phyloP scores from a whole-genome alignment of 352 stramenopile genomes.

The Pythium phragmiticola region DNA sequence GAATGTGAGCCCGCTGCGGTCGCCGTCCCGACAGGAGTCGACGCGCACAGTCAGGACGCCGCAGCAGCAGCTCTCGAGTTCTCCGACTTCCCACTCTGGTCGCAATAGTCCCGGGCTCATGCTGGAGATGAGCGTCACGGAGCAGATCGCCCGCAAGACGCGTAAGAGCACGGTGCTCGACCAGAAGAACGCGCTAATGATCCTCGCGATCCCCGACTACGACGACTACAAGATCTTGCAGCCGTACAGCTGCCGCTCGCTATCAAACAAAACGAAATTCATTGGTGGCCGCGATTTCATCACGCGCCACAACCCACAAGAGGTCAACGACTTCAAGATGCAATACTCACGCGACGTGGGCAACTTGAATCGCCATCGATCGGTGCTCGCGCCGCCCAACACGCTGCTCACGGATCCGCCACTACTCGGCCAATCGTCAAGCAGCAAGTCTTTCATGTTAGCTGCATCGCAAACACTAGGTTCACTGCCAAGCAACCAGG shows the following conservation, averaged over 20 bases:
- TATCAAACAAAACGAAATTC: constrained; percentile 63
- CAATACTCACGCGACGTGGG: constrained; percentile 69
- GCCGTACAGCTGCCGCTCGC: constrained; percentile 68
- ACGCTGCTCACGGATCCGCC: constrained; percentile 26
- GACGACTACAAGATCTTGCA: constrained; percentile 77
- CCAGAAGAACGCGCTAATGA: constrained; percentile 64
- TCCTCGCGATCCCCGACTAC: constrained; percentile 75
- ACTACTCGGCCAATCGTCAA: background rate
- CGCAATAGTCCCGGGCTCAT: constrained; percentile 27
- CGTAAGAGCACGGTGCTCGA: constrained; percentile 70
- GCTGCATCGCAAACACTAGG: constrained; percentile 23
- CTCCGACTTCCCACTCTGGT: constrained; percentile 25
- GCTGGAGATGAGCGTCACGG: constrained; percentile 59
- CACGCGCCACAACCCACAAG: constrained; percentile 69
- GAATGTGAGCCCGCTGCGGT: constrained; percentile 26
- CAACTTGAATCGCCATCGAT: constrained; percentile 63
- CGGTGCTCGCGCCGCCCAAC: constrained; percentile 49
- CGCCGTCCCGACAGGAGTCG: constrained; percentile 22
- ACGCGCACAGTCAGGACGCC: constrained; percentile 16
- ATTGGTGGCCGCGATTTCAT: constrained; percentile 66
- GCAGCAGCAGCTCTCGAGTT: constrained; percentile 15
- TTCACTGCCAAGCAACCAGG: constrained; percentile 16
- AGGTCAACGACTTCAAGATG: constrained; percentile 75
- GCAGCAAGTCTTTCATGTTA: constrained; percentile 30
- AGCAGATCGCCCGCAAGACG: constrained; percentile 66